A percentile compares a stretch with the other conserved stretches of the same genome.
Conservation (phyloP, 352 stramenopile genomes). For the Globisporangium carolinianum region DNA sequence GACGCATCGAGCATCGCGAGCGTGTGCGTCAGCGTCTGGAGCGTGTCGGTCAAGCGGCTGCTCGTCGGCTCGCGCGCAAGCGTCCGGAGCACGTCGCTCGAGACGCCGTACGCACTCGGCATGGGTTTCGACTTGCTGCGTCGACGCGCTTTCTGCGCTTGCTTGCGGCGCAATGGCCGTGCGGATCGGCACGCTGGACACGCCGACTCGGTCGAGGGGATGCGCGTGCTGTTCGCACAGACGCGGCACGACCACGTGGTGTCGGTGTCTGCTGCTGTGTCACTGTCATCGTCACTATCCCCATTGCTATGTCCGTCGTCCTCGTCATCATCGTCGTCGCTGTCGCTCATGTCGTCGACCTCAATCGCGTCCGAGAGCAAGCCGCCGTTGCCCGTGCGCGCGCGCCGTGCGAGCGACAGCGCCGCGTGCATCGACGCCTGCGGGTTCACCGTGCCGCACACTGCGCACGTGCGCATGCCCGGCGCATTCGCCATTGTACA, state of each 20-base stretch:
- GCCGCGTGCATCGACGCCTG: conserved; percentile 23
- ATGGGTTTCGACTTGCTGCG: conserved; percentile 21
- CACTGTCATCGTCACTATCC: conserved; percentile 21
- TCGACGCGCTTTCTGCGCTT: conserved; percentile 14
- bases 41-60: conserved; percentile 49
- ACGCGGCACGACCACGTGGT: conserved; percentile 24
- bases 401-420: conserved; percentile 33
- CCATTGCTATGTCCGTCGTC: conserved; percentile 19
- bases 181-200: conserved; percentile 37
- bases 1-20: conserved; percentile 84
- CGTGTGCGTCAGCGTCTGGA: conserved; percentile 78
- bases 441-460: conserved; percentile 67
- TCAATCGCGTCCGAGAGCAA: conserved; percentile 16
- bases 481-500: conserved; percentile 66
- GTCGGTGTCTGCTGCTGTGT: conserved; percentile 17
- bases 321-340: conserved; percentile 19
- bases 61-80: conserved; percentile 36
- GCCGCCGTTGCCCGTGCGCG: conserved; percentile 13
- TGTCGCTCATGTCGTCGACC: conserved; percentile 12
- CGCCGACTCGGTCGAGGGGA: conserved; percentile 13
- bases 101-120: conserved; percentile 61
- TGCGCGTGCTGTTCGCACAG: conserved; percentile 15
- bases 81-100: conserved; percentile 52
- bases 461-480: conserved; percentile 34
- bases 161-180: conserved; percentile 18